phyloP scores from a whole-genome alignment of 2,329 filamentous ascomycete genomes.

The Colletotrichum endophyticum region DNA sequence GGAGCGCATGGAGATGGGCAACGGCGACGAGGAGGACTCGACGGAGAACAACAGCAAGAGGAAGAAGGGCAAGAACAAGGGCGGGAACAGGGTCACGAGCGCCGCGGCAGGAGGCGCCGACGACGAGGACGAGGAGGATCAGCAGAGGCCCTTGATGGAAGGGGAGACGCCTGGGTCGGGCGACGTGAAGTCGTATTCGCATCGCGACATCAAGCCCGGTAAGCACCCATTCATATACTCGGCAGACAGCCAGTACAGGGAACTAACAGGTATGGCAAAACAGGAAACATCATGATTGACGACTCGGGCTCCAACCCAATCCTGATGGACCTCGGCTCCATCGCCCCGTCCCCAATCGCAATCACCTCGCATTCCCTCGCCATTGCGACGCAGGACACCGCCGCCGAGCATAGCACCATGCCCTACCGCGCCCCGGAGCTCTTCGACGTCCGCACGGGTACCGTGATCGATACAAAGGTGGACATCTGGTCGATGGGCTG shows the following conservation, averaged over 20 bases:
- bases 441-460: constrained; percentile 95
- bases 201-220: constrained; percentile 98
- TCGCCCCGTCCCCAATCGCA: constrained; percentile 84
- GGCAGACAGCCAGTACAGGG: neutral
- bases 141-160: constrained; percentile 85
- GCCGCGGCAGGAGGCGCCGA: constrained; percentile 50
- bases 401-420: constrained; percentile 97
- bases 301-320: constrained; percentile 89
- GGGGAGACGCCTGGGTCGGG: constrained; percentile 75
- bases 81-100: constrained; percentile 31
- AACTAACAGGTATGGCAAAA: neutral
- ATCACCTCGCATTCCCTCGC: constrained; percentile 91
- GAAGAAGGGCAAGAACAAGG: constrained; percentile 39
- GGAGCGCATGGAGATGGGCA: constrained; percentile 59
- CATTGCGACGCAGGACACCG: constrained; percentile 90
- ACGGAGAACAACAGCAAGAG: constrained; percentile 36
- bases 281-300: constrained; percentile 96
- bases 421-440: constrained; percentile 97
- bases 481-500: constrained; percentile 98
- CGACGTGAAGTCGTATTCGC: constrained; percentile 81
- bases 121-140: constrained; percentile 73
- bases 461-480: constrained; percentile 91
- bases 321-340: constrained; percentile 95
- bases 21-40: constrained; percentile 41
- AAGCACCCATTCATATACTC: constrained; percentile 29